Evolutionary conservation across 1,139 yeast genomes (phyloP).

Genomic region (Yamadazyma dendronema): DNA sequence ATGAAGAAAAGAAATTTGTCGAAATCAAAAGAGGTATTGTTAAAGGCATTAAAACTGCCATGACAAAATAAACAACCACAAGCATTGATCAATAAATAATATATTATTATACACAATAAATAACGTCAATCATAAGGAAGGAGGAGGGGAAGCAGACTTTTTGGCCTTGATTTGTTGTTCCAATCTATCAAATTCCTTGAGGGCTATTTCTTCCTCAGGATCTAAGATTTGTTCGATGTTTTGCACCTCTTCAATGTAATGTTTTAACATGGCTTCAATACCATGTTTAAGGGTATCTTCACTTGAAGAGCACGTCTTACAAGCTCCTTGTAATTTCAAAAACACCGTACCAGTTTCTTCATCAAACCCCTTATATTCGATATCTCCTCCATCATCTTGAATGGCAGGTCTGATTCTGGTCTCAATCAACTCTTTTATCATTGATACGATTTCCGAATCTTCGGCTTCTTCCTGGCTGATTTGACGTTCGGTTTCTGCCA

Average conservation of each 20-base stretch:
- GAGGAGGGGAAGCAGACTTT: slow-evolving; percentile 18
- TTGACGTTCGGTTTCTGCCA: slow-evolving; percentile 37
- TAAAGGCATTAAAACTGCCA: slow-evolving; percentile 10
- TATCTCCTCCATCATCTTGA: slow-evolving; percentile 83
- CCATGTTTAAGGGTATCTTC: slow-evolving; percentile 79
- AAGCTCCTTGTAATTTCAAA: slow-evolving; percentile 78
- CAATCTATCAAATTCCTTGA: slow-evolving; percentile 69
- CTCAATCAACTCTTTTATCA: slow-evolving; percentile 59
- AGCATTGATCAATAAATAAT: not conserved
- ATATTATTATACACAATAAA: slow-evolving; percentile 6
- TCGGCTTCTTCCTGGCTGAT: slow-evolving; percentile 28
- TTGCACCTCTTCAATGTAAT: slow-evolving; percentile 78
- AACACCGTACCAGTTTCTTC: slow-evolving; percentile 69
- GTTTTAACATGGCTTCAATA: slow-evolving; percentile 80
- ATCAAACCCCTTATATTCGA: slow-evolving; percentile 68
- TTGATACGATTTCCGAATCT: slow-evolving; percentile 52
- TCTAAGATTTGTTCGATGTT: slow-evolving; percentile 67
- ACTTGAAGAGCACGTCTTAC: slow-evolving; percentile 75
- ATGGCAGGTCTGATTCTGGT: slow-evolving; percentile 65
- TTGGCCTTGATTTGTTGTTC: slow-evolving; percentile 38
- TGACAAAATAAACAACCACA: not conserved
- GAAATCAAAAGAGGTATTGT: slow-evolving; percentile 21
- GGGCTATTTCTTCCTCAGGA: slow-evolving; percentile 50
- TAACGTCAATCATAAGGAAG: slow-evolving; percentile 24
- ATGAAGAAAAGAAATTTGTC: slow-evolving; percentile 20